Evolutionary conservation across 129 eudicot species (phyloP), one percentile per base, ranked within the genome.

Genomic region (Pulicaria dysenterica): DNA sequence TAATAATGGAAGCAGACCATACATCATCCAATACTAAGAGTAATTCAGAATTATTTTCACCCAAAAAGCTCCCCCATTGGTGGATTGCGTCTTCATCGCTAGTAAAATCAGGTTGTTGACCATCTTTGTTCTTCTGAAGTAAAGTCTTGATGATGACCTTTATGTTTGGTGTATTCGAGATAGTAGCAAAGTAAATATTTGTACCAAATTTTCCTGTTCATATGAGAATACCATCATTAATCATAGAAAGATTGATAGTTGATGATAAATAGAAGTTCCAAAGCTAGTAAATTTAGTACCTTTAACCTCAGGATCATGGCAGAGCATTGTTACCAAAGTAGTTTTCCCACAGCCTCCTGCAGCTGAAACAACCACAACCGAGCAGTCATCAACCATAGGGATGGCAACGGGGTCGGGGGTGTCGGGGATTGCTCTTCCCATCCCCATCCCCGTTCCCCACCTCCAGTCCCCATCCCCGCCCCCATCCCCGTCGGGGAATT

Each of bases 11-110:
- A 16, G 44, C 87, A 7, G 70, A 42, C 87, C 83, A 79, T 34
- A 85, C 85, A 61, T 85, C 87, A 63, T 85, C 90, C 51, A 82
- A 71, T 53, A 85, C 87, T 38, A 85, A 65, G 7, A 85, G 71
- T 38, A 73, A 55, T 58, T 14, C 70, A 64, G 15, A 82, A 60
- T 38, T 45, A 31, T 43, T 64, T 62, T 43, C 58, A 63, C 57
- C 64, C 55, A 81, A 17, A 72, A 79, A 77, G 31, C 77, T 45
- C 68, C 77, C 83, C 72, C 82, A 58, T 70, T 79, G 76, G 51
- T 46, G 13, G 65, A 45, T 59, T 69, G 85, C 87, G n/a, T 78
- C 84, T 41, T 76, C 85, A 15, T 82, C 83, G 36, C n/a, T 79
- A 11, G 34, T 62, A 38, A 85, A 72, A 12, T 68, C 43, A 7